Evolutionary conservation across 495 filamentous ascomycete species (phyloP).

Genomic region (Neurospora sp.): DNA sequence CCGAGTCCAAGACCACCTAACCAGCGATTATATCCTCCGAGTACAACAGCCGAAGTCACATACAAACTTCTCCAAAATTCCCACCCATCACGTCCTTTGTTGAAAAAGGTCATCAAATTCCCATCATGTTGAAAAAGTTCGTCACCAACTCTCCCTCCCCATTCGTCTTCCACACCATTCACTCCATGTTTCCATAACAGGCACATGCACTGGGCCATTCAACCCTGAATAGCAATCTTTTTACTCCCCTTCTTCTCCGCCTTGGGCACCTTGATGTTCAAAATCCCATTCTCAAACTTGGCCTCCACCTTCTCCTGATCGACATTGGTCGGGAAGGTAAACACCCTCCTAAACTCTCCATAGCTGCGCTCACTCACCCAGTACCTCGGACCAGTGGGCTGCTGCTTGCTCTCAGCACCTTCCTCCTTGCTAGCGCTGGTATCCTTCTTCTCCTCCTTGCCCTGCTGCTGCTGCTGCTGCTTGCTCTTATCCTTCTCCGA

Average conservation of each 20-base stretch:
- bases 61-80: neutral
- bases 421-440: neutral
- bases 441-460: neutral
- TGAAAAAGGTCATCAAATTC: neutral
- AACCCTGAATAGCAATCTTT: constrained; percentile 13
- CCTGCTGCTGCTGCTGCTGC: too few relatives aligned
- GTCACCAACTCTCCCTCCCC: neutral
- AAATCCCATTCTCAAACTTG: constrained; percentile 47
- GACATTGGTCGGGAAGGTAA: constrained; percentile 64
- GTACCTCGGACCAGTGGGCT: constrained; percentile 41
- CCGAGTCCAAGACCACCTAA: neutral
- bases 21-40: neutral
- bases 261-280: constrained; percentile 71
- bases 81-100: neutral
- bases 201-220: too few relatives aligned
- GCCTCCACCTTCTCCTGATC: constrained; percentile 77
- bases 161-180: neutral
- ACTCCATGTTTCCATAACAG: neutral
- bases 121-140: neutral
- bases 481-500: neutral
- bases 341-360: constrained; percentile 74
- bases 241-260: constrained; percentile 35
- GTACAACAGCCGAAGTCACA: neutral
- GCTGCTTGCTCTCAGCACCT: neutral
- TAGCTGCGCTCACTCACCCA: constrained; percentile 75